Base-by-base conservation (phyloP, 257 asterid species). In the Thymus quinquecostatus region DNA sequence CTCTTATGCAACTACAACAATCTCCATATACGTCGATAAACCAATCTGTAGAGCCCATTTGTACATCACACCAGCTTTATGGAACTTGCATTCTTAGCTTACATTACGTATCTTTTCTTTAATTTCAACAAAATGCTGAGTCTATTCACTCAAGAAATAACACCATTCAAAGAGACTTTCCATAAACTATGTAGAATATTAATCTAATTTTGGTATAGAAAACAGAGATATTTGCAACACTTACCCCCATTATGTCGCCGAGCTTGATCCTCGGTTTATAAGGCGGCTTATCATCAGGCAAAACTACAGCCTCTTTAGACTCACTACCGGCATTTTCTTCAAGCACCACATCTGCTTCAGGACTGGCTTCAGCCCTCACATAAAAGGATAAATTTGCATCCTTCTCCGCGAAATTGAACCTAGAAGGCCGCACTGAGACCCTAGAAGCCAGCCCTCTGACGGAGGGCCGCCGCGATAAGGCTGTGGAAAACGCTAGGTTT, bases 201-300 rank as follows among this genome's bases (percentile, higher is more conserved):
- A 61, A 55, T 69, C 49, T 29, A 62, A 30, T 4, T 44, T 12
- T 60, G 49, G 33, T 43, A 54, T 49, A 30, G 60, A 64, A 60
- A 56, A 21, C 47, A 70, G 55, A 34, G 55, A 63, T 8, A 80
- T 33, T 38, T 34, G 21, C 71, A 38, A 38, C 41, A 7, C 6
- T 55, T 89, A 93, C 98, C 97, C 96, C 96, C 98, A 93, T 93
- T 34, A 93, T 75, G 62, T 93, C 98, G 55, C 97, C 99, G 44
- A 94, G 96, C 79, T 85, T 91, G 54, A 78, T 71, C 73, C 92
- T 83, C 95, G 21, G 21, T 21, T 21, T 21, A 21, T 21, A 21
- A 21, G 21, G 21, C 21, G 21, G 21, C 21, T 21, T 21, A 21
- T 21, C 21, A 66, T 73, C 85, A 0, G 82, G 43, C 60, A 66